phyloP scores from a whole-genome alignment of 768 basidiomycete genomes.

The Pholiota conissans region DNA sequence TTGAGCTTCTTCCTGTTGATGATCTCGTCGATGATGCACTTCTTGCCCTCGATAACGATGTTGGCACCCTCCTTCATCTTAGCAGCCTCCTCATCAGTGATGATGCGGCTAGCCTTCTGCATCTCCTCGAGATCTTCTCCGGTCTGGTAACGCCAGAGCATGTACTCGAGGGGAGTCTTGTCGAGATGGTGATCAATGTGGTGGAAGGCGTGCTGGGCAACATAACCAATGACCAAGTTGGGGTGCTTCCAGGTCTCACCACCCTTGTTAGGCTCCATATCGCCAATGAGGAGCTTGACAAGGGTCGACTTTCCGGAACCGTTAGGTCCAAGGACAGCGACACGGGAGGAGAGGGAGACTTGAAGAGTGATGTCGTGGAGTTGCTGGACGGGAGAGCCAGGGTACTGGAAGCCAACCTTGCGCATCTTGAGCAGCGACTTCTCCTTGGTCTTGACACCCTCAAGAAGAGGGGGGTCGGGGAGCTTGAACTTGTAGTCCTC shows the following conservation, averaged over 20 bases:
- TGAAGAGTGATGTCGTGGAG: slow-evolving; percentile 94
- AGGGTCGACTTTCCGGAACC: slow-evolving; percentile 98
- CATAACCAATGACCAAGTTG: slow-evolving; percentile 98
- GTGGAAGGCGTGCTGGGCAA: slow-evolving; percentile 99
- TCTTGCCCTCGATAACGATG: slow-evolving; percentile 90
- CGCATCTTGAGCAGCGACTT: slow-evolving; percentile 97
- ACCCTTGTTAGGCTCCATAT: slow-evolving; percentile 94
- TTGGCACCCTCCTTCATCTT: slow-evolving; percentile 97
- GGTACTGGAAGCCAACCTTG: slow-evolving; percentile 97
- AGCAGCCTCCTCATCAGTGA: slow-evolving; percentile 82
- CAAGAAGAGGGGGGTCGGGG: slow-evolving; percentile 93
- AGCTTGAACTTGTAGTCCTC: slow-evolving; percentile 99
- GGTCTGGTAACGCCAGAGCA: slow-evolving; percentile 99
- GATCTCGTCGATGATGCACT: slow-evolving; percentile 94
- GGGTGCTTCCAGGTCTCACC: slow-evolving; percentile 99
- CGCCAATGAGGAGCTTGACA: slow-evolving; percentile 95
- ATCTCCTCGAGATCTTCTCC: slow-evolving; percentile 98
- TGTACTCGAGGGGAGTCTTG: slow-evolving; percentile 98
- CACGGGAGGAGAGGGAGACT: slow-evolving; percentile 97
- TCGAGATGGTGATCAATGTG: slow-evolving; percentile 98
- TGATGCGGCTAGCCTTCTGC: slow-evolving; percentile 86
- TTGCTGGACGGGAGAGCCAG: slow-evolving; percentile 81
- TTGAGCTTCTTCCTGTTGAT: slow-evolving; percentile 93
- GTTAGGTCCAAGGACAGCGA: slow-evolving; percentile 97
- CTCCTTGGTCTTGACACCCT: slow-evolving; percentile 99